Evolutionary conservation across 345 rosid species (phyloP).

Genomic region (Salix brachista): DNA sequence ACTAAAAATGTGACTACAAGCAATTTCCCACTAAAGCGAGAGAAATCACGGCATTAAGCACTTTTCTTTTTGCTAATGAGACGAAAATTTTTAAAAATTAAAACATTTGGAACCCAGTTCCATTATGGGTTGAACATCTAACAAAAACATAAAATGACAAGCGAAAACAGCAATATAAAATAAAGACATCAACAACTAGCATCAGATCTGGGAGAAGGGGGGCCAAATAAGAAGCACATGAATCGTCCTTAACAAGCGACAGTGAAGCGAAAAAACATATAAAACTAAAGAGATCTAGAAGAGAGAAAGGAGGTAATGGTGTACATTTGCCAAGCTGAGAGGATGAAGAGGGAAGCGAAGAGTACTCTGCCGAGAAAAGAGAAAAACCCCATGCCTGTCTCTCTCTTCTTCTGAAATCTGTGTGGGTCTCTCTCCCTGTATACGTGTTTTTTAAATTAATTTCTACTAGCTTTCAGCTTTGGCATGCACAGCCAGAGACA

Average conservation of each 20-base stretch:
- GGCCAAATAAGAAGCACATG: neutral
- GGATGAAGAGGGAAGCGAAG: slow-evolving; percentile 82
- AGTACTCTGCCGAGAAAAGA: slow-evolving; percentile 89
- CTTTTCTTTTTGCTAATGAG: neutral
- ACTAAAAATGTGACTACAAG: neutral
- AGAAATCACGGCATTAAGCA: neutral
- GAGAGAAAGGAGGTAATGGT: neutral
- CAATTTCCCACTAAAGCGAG: neutral
- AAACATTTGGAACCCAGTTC: neutral
- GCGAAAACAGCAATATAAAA: neutral
- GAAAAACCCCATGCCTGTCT: slow-evolving; percentile 67
- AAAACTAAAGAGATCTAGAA: slow-evolving; percentile 14
- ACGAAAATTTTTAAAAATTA: neutral
- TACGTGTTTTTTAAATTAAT: neutral
- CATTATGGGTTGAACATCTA: neutral
- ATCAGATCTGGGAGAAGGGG: neutral
- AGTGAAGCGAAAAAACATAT: neutral
- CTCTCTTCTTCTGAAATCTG: neutral
- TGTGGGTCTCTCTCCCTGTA: neutral
- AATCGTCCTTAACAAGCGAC: neutral
- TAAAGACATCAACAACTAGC: neutral
- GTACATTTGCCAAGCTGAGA: slow-evolving; percentile 91
- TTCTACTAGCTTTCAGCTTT: neutral
- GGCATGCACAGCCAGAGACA: neutral
- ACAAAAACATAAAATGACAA: neutral